Base-by-base conservation (phyloP, 108 stramenopile genomes). In the Parietichytrium sp. region DNA sequence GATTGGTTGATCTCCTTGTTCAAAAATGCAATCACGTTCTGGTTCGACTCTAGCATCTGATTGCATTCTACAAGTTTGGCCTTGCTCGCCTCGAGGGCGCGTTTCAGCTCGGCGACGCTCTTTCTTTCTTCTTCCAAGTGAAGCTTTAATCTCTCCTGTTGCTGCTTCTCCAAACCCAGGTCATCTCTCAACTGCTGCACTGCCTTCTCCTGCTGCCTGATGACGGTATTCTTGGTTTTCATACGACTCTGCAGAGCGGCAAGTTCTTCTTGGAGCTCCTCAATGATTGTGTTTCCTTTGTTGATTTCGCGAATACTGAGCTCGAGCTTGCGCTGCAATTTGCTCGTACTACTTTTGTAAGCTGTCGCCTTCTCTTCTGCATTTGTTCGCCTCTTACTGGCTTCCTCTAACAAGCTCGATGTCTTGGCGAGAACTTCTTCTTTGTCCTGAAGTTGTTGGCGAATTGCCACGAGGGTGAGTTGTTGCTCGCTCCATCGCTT, bases 1-100 rank as follows among this genome's bases (percentile, higher is more conserved):
- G 61, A 33, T 25, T 86, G 86, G 33, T 86, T 85, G 48, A 87
- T 84, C 61, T 87, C 86, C 54, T 84, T 84, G 86, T 88, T 88
- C 79, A 88, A 49, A 82, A 85, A 88, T n/a, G 82, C 81, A 84
- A 88, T 88, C 6, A 88, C 87, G 27, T 87, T 80, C 80, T 88
- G 87, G 85, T 88, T 88, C n/a, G 83, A 81, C 33, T 87, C 87
- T 29, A 87, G 80, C 20, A 86, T 52, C 8, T 86, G 77, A 18
- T 54, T 80, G 50, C 83, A 80, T 45, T 88, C 87, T 25, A 54
- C 87, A 8, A 87, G 52, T 3, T 54, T 54, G 12, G 15, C 53
- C 80, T 87, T 79, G 18, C 82, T 36, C 29, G 82, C 86, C 26
- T 29, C 79, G 16, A 88, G 18, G 2, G 27, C 79, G 13, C 31